Base-by-base conservation (phyloP, 164 flowering plant genomes). In the Platanus orientalis region DNA sequence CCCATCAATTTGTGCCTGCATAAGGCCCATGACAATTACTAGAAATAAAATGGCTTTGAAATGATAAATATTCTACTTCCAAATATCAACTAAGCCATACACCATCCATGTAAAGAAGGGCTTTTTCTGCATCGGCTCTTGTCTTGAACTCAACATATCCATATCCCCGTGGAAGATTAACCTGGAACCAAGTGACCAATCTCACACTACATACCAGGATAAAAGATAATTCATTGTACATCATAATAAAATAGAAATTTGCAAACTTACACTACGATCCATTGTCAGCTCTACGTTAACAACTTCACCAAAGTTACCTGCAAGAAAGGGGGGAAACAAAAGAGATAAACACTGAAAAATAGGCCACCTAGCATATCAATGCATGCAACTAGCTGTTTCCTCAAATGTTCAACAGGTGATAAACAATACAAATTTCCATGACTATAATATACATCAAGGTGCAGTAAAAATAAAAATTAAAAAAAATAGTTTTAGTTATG, bases 1-100 rank as follows among this genome's bases (percentile, higher is more conserved):
- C 6, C 99, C 99, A 83, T 94, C 99, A 78, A 91, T 84, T 76
- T 93, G 98, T 2, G 82, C 97, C 98, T 90, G 87, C 75, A 74
- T 50, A 4, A 63, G 52, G n/a, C 48, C 58, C 34, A 19, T 26
- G 53, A 30, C 5, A 67, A 28, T 36, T 36, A 3, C 9, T 3
- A 3, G 42, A 14, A 36, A 36, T 10, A 10, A 36, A 14, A 7
- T 14, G 12, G 42, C 4, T n/a, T n/a, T n/a, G n/a, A n/a, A n/a
- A n/a, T n/a, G 12, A 14, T 10, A 36, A 36, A 36, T 3, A 36
- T 36, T 1, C n/a, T 3, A 36, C 42, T 36, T 7, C 9, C 30
- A 58, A 7, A 44, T 21, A 26, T 56, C 30, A 60, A 28, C 4
- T 16, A 72, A 55, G 50, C 63, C 81, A 70, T 91, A 94, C 99